phyloP scores from a whole-genome alignment of 2,329 filamentous ascomycete species.

The Lasiodiplodia hormozganensis region DNA sequence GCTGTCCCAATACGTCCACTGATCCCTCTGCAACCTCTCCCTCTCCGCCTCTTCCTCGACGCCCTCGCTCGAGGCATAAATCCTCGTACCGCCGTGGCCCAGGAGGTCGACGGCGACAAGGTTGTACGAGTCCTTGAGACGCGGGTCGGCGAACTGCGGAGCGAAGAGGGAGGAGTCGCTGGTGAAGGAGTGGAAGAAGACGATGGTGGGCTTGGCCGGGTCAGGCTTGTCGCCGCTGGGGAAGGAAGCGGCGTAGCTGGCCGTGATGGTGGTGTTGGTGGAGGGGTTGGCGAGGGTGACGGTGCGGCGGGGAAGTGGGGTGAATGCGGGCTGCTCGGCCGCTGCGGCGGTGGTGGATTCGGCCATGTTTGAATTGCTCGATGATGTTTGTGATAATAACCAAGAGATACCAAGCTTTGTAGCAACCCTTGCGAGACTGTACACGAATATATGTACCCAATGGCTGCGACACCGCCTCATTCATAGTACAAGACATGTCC shows the following conservation, averaged over 20 bases:
- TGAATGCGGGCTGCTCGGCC: neutral
- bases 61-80: slow-evolving; percentile 22
- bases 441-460: neutral
- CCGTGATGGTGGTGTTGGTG: slow-evolving; percentile 11
- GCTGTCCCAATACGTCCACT: slow-evolving; percentile 64
- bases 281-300: neutral
- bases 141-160: slow-evolving; percentile 47
- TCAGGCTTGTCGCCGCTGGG: neutral
- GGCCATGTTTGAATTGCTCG: neutral
- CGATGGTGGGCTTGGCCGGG: slow-evolving; percentile 45
- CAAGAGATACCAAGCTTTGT: too few relatives aligned
- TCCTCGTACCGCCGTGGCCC: slow-evolving; percentile 59
- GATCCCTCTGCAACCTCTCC: slow-evolving; percentile 37
- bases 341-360: neutral
- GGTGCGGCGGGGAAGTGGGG: neutral
- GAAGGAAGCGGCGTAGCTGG: neutral
- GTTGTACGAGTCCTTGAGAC: slow-evolving; percentile 51
- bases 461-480: neutral
- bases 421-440: neutral
- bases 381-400: neutral
- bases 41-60: slow-evolving; percentile 30
- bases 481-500: neutral
- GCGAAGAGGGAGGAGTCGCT: slow-evolving; percentile 56
- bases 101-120: slow-evolving; percentile 62
- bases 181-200: slow-evolving; percentile 60